These are phyloP conservation scores for Benincasa hispida DNA, from an alignment of 306 rosid genomes.

Conservation along the genomic window DNA sequence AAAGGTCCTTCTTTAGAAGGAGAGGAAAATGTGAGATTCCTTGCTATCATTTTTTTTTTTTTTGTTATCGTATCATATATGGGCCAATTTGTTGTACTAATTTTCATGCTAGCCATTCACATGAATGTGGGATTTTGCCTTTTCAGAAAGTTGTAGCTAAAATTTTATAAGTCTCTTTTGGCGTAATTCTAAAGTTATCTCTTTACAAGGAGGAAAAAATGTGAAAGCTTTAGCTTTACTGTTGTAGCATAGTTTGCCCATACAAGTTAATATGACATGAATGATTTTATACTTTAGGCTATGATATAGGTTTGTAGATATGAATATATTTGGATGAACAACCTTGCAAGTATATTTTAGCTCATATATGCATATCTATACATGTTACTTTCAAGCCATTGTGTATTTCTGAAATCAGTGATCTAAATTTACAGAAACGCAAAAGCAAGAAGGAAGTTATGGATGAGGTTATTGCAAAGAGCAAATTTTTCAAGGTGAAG, in stretches of 20 bases:
- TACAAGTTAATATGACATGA: background rate
- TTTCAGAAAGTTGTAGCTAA: background rate
- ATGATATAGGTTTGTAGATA: background rate
- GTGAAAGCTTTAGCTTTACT: background rate
- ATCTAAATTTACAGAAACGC: slow-evolving; percentile 40
- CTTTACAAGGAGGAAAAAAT: background rate
- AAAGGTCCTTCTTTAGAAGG: slow-evolving; percentile 24
- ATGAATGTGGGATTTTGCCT: background rate
- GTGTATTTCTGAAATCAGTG: background rate
- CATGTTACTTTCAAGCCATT: background rate
- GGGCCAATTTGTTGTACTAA: background rate
- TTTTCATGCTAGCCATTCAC: background rate
- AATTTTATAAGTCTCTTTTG: background rate
- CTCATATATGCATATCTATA: background rate
- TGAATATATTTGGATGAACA: background rate
- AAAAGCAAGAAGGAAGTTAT: slow-evolving; percentile 85
- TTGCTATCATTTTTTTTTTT: background rate
- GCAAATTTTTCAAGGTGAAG: slow-evolving; percentile 68
- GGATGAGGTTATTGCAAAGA: slow-evolving; percentile 68
- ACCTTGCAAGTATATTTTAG: background rate
- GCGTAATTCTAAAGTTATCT: background rate
- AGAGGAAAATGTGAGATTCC: slow-evolving; percentile 39
- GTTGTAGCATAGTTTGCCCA: background rate
- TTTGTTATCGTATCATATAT: background rate
- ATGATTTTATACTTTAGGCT: background rate